These are phyloP conservation scores for Zygnema cylindricum DNA, from an alignment of 139 green algal genomes.

Conservation along the genomic window DNA sequence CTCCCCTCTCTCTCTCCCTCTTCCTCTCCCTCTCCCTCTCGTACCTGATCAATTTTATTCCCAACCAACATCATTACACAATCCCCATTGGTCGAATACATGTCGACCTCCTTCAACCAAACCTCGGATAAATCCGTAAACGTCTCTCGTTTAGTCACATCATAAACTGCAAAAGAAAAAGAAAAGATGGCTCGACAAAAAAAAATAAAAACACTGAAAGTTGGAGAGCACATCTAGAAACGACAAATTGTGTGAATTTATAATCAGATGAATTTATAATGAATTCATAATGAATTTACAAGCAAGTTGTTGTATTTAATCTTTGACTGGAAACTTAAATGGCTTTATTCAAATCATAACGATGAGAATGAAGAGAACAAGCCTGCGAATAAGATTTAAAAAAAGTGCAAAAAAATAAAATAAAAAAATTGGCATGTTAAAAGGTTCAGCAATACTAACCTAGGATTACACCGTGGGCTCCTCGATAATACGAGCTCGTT, in stretches of 20 bases:
- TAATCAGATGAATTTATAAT: no score
- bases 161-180: constrained; percentile 73
- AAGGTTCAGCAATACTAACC: constrained; percentile 57
- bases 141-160: constrained; percentile 87
- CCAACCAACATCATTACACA: constrained; percentile 94
- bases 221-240: no score
- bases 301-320: no score
- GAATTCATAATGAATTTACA: no score
- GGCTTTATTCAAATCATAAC: no score
- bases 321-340: no score
- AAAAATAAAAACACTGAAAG: constrained; percentile 8
- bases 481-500: constrained; percentile 95
- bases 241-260: no score
- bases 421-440: constrained; percentile 7
- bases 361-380: no score
- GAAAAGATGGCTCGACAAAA: background rate
- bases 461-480: constrained; percentile 85
- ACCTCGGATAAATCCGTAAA: constrained; percentile 86
- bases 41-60: constrained; percentile 89
- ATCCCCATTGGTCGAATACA: constrained; percentile 89
- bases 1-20: no score
- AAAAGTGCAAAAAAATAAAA: no score
- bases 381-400: no score
- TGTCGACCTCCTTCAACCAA: constrained; percentile 94
- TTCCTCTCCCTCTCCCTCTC: no score